Conservation (phyloP, 306 rosid species). For the Canavalia ensiformis region DNA sequence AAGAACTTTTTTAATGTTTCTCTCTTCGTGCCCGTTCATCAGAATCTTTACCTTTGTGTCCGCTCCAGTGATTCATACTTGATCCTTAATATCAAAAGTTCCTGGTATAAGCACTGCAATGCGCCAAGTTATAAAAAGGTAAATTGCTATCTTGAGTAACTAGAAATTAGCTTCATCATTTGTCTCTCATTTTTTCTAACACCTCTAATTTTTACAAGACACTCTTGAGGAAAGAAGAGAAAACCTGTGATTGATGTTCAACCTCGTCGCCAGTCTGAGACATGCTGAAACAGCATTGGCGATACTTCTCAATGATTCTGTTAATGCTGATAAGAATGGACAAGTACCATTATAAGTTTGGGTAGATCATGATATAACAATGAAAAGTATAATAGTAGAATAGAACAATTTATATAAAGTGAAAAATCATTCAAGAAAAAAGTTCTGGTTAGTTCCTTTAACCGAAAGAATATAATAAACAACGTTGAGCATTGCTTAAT, state of each 20-base stretch:
- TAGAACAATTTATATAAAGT: too few species aligned
- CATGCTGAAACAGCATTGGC: conserved; percentile 58
- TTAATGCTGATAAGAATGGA: conserved; percentile 55
- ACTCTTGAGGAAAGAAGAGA: neutral
- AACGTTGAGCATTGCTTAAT: too few species aligned
- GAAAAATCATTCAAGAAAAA: too few species aligned
- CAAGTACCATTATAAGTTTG: neutral
- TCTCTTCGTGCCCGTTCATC: neutral
- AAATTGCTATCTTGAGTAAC: neutral
- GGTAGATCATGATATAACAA: neutral
- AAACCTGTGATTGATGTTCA: conserved; percentile 70
- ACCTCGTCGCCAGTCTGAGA: conserved; percentile 45
- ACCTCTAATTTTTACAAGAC: neutral
- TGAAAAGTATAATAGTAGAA: neutral
- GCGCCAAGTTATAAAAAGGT: conserved; percentile 5
- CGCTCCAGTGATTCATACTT: conserved; percentile 74
- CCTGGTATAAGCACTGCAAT: conserved; percentile 58
- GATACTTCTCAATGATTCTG: conserved; percentile 70
- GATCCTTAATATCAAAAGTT: conserved; percentile 61
- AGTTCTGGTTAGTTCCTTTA: too few species aligned
- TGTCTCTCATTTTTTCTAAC: neutral
- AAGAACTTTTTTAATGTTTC: neutral
- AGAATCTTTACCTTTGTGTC: conserved; percentile 60
- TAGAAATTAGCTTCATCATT: neutral
- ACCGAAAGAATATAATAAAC: too few species aligned